Conservation (phyloP, 2,329 filamentous ascomycete species). For the Trichoderma sp. region DNA sequence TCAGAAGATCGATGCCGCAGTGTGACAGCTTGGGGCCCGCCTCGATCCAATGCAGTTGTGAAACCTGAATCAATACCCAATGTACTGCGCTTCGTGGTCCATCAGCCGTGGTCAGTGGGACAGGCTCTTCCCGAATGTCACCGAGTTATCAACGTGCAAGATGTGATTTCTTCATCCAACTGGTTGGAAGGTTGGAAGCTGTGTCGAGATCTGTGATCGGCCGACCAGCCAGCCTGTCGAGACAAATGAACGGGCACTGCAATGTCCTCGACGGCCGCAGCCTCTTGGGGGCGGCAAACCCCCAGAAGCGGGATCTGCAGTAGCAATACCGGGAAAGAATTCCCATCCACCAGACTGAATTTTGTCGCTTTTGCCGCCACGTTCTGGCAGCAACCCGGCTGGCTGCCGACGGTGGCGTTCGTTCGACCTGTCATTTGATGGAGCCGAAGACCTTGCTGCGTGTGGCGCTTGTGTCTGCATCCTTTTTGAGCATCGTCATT, state of each 20-base stretch:
- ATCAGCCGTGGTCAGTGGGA: not conserved
- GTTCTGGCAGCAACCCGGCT: slow-evolving; percentile 19
- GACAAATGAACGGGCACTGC: too few species aligned
- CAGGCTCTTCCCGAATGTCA: too few species aligned
- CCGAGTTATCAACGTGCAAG: not conserved
- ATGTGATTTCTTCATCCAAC: not conserved
- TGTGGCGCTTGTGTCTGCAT: slow-evolving; percentile 13
- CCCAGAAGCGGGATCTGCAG: slow-evolving; percentile 16
- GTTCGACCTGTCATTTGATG: slow-evolving; percentile 26
- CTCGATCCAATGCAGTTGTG: slow-evolving; percentile 17
- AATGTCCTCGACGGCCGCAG: not conserved
- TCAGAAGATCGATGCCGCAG: slow-evolving; percentile 26
- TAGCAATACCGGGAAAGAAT: not conserved
- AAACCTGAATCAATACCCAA: not conserved
- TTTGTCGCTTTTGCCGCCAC: slow-evolving; percentile 7
- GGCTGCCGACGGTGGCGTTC: slow-evolving; percentile 28
- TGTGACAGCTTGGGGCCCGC: slow-evolving; percentile 9
- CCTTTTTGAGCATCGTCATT: slow-evolving; percentile 18
- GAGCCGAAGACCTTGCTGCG: not conserved
- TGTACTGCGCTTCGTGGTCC: not conserved
- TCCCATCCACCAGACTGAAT: slow-evolving; percentile 11
- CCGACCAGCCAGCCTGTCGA: not conserved
- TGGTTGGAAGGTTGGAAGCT: not conserved
- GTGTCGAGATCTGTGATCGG: not conserved
- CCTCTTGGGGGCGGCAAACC: not conserved